phyloP scores from a whole-genome alignment of 257 asterid genomes.

The Salvia miltiorrhiza region DNA sequence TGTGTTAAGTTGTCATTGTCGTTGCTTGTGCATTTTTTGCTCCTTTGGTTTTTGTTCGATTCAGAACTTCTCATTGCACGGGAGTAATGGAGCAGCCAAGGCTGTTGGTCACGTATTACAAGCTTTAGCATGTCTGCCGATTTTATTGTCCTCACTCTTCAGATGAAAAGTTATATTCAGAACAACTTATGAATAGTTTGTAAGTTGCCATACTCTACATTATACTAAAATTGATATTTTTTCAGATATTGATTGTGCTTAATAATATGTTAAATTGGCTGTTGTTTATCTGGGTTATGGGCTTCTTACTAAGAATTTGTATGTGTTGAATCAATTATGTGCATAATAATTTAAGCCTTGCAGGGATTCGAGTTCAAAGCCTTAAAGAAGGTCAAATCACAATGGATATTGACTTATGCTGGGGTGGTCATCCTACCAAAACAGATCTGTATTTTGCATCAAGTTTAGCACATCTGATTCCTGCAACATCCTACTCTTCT shows the following conservation, averaged over 20 bases:
- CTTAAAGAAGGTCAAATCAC: conserved; percentile 97
- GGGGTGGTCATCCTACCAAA: conserved; percentile 99
- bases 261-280: not conserved
- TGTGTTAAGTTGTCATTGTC: not conserved
- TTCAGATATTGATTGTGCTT: conserved; percentile 9
- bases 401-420: conserved; percentile 95
- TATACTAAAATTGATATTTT: not conserved
- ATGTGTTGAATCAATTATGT: conserved; percentile 11
- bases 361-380: conserved; percentile 98
- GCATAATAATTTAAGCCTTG: conserved; percentile 28
- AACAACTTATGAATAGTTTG: not conserved
- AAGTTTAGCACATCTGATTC: conserved; percentile 17
- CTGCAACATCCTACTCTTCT: too few relatives aligned
- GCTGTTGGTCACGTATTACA: conserved; percentile 40
- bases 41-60: not conserved
- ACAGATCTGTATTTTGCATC: conserved; percentile 2
- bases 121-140: not conserved
- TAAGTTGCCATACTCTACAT: not conserved
- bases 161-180: not conserved
- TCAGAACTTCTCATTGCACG: conserved; percentile 40
- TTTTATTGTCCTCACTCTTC: not conserved
- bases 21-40: conserved; percentile 4
- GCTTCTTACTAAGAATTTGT: not conserved
- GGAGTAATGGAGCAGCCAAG: conserved; percentile 90
- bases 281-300: not conserved